Conservation (phyloP, 2,329 filamentous ascomycete genomes). For the Apiospora pterosperma region DNA sequence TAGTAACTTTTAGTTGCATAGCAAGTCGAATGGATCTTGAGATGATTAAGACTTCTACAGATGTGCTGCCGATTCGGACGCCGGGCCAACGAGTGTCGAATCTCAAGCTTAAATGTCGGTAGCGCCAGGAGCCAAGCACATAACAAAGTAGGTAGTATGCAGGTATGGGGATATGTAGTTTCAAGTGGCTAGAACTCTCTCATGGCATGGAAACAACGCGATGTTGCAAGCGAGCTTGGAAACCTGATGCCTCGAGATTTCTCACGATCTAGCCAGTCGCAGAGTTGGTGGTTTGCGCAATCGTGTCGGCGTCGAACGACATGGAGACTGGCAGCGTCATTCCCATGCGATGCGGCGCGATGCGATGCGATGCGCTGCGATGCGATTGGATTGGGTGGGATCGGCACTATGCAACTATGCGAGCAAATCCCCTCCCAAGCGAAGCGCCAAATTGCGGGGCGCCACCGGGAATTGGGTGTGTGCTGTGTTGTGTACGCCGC, state of each 20-base stretch:
- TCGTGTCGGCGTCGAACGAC: neutral
- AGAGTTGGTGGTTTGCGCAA: neutral
- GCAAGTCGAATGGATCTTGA: neutral
- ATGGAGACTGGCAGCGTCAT: neutral
- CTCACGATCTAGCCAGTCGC: neutral
- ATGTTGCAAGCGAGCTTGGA: neutral
- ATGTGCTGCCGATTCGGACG: neutral
- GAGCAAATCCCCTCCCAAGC: neutral
- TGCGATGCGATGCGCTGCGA: neutral
- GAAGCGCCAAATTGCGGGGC: neutral
- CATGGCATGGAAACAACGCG: conserved; percentile 1
- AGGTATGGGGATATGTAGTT: neutral
- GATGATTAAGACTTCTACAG: neutral
- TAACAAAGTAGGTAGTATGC: neutral
- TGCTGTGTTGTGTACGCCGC: neutral
- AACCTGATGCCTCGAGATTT: neutral
- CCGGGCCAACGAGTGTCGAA: neutral
- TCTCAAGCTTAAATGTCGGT: neutral
- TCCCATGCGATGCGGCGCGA: neutral
- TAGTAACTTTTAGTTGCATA: neutral
- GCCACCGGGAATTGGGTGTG: neutral
- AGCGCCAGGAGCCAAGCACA: neutral
- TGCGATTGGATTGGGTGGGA: too few species aligned
- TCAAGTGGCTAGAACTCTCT: neutral
- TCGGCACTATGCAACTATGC: neutral